Evolutionary conservation across 2,329 filamentous ascomycete genomes (phyloP).

Genomic region (Aspergillus flavus): DNA sequence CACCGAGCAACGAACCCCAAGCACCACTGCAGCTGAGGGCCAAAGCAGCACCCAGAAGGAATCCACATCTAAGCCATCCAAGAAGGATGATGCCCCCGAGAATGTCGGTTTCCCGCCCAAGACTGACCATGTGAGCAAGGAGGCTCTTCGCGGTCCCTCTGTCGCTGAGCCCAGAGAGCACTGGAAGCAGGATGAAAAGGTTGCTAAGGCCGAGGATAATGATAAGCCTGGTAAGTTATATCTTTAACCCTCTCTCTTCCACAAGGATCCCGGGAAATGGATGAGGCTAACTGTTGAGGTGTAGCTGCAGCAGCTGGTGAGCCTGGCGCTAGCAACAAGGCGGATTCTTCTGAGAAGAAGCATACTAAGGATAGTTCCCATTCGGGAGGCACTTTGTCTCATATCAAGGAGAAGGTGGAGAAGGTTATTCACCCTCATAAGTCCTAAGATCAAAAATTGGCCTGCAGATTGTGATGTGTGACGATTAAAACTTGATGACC

Average conservation of each 20-base stretch:
- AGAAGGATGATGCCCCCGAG: not conserved
- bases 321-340: not conserved
- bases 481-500: not conserved
- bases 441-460: not conserved
- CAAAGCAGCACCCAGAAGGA: not conserved
- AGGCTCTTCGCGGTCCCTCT: slow-evolving; percentile 35
- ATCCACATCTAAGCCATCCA: not conserved
- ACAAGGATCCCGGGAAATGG: no score
- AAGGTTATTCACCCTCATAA: slow-evolving; percentile 22
- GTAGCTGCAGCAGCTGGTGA: not conserved
- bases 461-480: not conserved
- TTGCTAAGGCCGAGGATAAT: slow-evolving; percentile 7
- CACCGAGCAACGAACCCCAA: not conserved
- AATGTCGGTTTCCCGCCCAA: not conserved
- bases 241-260: not conserved
- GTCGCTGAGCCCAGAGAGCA: slow-evolving; percentile 20
- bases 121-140: slow-evolving; percentile 27
- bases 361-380: not conserved
- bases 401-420: slow-evolving; percentile 39
- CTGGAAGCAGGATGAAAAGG: slow-evolving; percentile 14
- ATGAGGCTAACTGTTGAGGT: not conserved
- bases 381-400: slow-evolving; percentile 16
- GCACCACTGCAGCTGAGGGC: not conserved
- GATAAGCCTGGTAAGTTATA: not conserved
- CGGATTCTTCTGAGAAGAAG: slow-evolving; percentile 8